A percentile compares a stretch with the other conserved stretches of the same genome.
Evolutionary conservation across 139 green algal genomes (phyloP).

Genomic region (Chlamydomonas eustigma): DNA sequence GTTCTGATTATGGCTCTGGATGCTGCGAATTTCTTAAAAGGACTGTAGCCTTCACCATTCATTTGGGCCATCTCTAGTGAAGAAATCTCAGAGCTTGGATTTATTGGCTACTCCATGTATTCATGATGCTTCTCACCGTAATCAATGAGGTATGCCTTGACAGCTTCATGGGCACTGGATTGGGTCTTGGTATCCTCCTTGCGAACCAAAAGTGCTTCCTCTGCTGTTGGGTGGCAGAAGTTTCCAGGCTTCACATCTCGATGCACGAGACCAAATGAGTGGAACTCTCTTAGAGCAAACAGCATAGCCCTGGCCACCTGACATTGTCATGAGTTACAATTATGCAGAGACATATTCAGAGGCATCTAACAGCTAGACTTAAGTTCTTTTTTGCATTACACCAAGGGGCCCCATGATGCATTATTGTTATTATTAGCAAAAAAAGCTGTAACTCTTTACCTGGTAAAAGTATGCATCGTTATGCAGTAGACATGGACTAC

Average conservation of each 20-base stretch:
- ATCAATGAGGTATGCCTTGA: background rate
- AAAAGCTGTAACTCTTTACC: background rate
- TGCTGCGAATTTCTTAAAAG: too few relatives aligned
- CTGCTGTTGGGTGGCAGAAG: background rate
- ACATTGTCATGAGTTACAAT: too few relatives aligned
- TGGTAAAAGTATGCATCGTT: background rate
- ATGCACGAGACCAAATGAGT: background rate
- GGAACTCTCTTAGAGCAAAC: background rate
- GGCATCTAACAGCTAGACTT: too few relatives aligned
- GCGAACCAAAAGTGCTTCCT: too few relatives aligned
- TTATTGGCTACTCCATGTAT: background rate
- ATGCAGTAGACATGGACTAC: background rate
- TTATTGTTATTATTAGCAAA: background rate
- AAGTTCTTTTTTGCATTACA: too few relatives aligned
- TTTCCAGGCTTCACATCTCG: conserved; percentile 11
- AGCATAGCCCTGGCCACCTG: conserved; percentile 4
- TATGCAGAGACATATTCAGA: background rate
- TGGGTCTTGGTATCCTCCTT: background rate
- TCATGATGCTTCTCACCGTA: background rate
- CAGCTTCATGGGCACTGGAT: background rate
- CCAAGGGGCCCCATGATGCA: background rate
- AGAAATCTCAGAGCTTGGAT: background rate
- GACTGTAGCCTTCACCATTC: background rate
- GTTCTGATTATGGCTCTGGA: background rate
- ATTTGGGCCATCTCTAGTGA: background rate